Conservation (phyloP, 805 yeast species). For the Sugiyamaella chiloensis region DNA sequence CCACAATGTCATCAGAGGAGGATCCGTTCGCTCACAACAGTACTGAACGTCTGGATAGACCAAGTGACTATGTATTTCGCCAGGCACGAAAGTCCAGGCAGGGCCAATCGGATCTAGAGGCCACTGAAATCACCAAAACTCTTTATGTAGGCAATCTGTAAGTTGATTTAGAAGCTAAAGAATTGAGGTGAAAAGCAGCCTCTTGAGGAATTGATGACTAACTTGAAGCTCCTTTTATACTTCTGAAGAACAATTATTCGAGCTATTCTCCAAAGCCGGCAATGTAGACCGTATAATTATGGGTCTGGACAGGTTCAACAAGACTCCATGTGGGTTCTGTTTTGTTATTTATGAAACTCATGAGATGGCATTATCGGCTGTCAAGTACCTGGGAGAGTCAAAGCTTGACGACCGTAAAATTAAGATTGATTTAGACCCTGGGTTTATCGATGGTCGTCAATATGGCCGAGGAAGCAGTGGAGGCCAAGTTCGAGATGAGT, state of each 20-base stretch:
- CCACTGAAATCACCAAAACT: constrained; percentile 65
- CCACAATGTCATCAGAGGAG: too few species aligned
- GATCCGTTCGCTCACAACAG: constrained; percentile 30
- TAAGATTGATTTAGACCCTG: constrained; percentile 92
- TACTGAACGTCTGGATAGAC: constrained; percentile 36
- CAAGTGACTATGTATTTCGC: constrained; percentile 33
- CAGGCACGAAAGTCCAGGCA: constrained; percentile 33
- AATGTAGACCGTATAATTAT: constrained; percentile 71
- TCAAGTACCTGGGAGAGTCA: constrained; percentile 78
- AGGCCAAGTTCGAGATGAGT: constrained; percentile 83
- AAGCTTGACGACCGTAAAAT: constrained; percentile 78
- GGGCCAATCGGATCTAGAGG: constrained; percentile 54
- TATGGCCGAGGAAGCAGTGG: constrained; percentile 92
- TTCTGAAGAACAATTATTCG: constrained; percentile 91
- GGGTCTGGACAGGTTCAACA: constrained; percentile 89
- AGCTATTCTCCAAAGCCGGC: constrained; percentile 61
- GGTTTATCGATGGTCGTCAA: constrained; percentile 92
- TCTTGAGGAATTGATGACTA: too few species aligned
- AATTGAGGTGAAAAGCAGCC: too few species aligned
- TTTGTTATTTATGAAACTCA: constrained; percentile 74
- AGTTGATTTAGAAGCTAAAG: constrained; percentile 8
- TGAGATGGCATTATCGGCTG: constrained; percentile 73
- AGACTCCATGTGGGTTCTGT: constrained; percentile 96
- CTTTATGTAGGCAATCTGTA: constrained; percentile 83
- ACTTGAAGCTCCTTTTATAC: constrained; percentile 75